These are phyloP conservation scores for Kwoniella bestiolae DNA, from an alignment of 768 basidiomycete species.

Conservation along the genomic window DNA sequence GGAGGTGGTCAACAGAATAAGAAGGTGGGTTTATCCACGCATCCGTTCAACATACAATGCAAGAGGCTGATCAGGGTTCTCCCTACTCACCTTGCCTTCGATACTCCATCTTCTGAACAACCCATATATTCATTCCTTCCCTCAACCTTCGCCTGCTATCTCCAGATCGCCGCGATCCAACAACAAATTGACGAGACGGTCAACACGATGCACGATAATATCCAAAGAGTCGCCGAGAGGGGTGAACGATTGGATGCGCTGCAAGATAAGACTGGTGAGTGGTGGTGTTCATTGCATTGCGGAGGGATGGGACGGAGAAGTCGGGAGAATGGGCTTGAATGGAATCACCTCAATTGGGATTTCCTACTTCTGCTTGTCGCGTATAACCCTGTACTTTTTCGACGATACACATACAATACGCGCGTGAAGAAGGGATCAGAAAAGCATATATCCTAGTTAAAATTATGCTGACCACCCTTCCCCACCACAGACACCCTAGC, in stretches of 20 bases:
- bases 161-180: slow-evolving; percentile 88
- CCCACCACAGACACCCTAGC: slow-evolving; percentile 95
- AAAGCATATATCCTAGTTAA: too few species aligned
- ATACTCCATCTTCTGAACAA: background rate
- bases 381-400: too few species aligned
- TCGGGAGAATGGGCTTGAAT: too few species aligned
- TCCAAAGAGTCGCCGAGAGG: slow-evolving; percentile 84
- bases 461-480: too few species aligned
- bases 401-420: too few species aligned
- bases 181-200: slow-evolving; percentile 94
- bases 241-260: slow-evolving; percentile 91
- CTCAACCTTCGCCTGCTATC: background rate
- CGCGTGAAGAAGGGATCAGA: too few species aligned
- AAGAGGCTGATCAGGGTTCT: background rate
- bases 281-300: background rate
- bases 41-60: background rate
- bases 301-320: background rate
- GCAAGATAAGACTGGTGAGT: slow-evolving; percentile 96
- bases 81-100: background rate
- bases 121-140: background rate
- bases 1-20: slow-evolving; percentile 59
- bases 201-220: slow-evolving; percentile 97
- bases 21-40: slow-evolving; percentile 62
- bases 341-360: too few species aligned
- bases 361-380: too few species aligned